phyloP scores from a whole-genome alignment of 2,329 filamentous ascomycete species.

The Madurella mycetomatis region DNA sequence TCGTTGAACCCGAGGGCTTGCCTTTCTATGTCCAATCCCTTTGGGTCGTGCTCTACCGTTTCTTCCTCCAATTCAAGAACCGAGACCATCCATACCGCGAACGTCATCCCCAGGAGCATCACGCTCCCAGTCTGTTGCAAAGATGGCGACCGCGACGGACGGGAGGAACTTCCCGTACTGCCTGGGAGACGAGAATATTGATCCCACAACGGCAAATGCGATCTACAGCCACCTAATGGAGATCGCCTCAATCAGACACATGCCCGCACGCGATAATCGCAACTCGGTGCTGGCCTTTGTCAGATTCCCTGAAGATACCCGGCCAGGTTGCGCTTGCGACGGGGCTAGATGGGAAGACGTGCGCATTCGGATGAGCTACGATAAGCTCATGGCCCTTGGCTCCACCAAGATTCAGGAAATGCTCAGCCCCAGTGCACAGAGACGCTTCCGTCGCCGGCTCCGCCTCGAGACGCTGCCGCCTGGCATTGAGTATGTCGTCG shows the following conservation, averaged over 20 bases:
- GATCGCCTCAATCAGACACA: constrained; percentile 8
- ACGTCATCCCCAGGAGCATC: not conserved
- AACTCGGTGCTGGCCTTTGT: constrained; percentile 32
- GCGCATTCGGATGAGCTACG: constrained; percentile 42
- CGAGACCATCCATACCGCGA: not conserved
- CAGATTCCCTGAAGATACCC: constrained; percentile 31
- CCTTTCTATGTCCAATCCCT: no score
- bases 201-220: constrained; percentile 6
- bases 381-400: constrained; percentile 42
- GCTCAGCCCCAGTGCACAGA: constrained; percentile 40
- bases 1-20: no score
- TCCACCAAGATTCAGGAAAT: constrained; percentile 46
- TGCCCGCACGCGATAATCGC: not conserved
- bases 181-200: not conserved
- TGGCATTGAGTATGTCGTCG: constrained; percentile 55
- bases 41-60: no score
- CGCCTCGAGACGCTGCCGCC: constrained; percentile 34
- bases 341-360: constrained; percentile 30
- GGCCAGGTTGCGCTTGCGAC: constrained; percentile 31
- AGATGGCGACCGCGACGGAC: not conserved
- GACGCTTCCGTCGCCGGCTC: constrained; percentile 35
- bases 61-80: no score
- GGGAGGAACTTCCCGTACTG: not conserved
- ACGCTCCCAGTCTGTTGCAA: not conserved
- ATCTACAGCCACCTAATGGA: constrained; percentile 22